Evolutionary conservation across 345 rosid species (phyloP).

Genomic region (Citropsis articulata): DNA sequence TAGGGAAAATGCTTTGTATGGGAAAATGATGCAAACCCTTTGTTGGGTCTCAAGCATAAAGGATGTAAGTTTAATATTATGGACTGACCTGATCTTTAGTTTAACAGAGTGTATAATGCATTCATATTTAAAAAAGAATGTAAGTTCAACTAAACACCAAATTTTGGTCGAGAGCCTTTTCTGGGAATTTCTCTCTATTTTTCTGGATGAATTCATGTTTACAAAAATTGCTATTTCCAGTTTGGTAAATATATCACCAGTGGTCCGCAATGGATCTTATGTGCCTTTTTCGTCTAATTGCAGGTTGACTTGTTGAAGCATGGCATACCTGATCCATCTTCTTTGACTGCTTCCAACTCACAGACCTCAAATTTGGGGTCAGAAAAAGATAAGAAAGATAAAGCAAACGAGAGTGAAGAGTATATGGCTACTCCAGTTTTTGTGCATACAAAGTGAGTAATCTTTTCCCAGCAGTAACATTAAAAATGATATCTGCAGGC

Average conservation of each 20-base stretch:
- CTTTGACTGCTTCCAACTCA: slow-evolving; percentile 35
- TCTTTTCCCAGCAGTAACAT: slow-evolving; percentile 2
- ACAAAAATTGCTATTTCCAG: neutral
- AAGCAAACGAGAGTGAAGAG: slow-evolving; percentile 47
- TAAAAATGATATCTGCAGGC: neutral
- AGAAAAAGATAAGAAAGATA: slow-evolving; percentile 55
- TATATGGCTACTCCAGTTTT: slow-evolving; percentile 72
- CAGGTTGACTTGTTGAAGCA: slow-evolving; percentile 89
- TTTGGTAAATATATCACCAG: neutral
- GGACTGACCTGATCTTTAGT: neutral
- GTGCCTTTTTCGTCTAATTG: neutral
- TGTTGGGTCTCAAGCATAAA: neutral
- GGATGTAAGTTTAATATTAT: neutral
- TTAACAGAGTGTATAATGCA: neutral
- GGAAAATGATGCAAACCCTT: slow-evolving; percentile 4
- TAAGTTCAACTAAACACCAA: neutral
- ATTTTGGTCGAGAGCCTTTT: neutral
- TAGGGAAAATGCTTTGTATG: neutral
- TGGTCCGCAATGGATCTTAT: neutral
- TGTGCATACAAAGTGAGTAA: slow-evolving; percentile 75
- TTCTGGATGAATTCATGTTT: neutral
- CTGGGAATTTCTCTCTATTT: neutral
- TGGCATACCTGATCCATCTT: slow-evolving; percentile 84
- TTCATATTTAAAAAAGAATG: neutral
- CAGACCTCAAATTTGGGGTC: slow-evolving; percentile 41